Evolutionary conservation across 805 yeast genomes (phyloP), one percentile per base, ranked within the genome.

Genomic region (Kuraishia piskuri): DNA sequence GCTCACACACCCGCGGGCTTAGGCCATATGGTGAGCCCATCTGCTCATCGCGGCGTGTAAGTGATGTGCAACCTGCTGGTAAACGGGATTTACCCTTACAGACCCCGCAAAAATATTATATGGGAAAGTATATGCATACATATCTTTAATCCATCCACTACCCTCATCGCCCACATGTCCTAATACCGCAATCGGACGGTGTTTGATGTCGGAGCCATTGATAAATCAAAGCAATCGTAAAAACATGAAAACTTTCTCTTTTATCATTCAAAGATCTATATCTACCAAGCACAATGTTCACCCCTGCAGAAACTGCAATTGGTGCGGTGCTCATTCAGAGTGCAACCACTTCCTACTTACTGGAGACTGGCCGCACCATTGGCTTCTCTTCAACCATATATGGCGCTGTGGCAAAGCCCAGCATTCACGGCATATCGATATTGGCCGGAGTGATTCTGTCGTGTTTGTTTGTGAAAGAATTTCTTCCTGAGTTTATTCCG

Each of bases 261-360:
- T 12, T 5, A 12, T 31, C 40, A 31, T 10, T 31, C 17, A 31
- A 7, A n/a, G 40, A 31, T 25, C 40, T 31, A 8, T n/a, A 7
- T 12, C 17, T 3, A 31, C 40, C 14, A 17, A 19, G 19, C 20
- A 25, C 24, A 20, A 47, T 47, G 78, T 78, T 78, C 62, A 75
- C 80, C 0, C 76, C 77, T 4, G 51, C 74, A 10, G 75, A 72
- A 44, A 63, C 80, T 1, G 53, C 73, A 1, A 54, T 74, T 12
- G 83, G 83, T 1, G 82, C 82, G 0, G 20, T 71, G 7, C 65
- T 78, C 21, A 69, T 78, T 21, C 82, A 78, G 50, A 61, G 67
- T 20, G 71, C 79, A 2, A 74, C 80, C 1, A 69, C 80, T 0
- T 67, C 72, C 20, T 76, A 69, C 57, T 62, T 75, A 25, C 56